Percentiles rank a stretch among this genome's conserved stretches.
These are phyloP conservation scores for Babesia ovis DNA, from an alignment of 169 alveolate genomes.

Conservation along the genomic window DNA sequence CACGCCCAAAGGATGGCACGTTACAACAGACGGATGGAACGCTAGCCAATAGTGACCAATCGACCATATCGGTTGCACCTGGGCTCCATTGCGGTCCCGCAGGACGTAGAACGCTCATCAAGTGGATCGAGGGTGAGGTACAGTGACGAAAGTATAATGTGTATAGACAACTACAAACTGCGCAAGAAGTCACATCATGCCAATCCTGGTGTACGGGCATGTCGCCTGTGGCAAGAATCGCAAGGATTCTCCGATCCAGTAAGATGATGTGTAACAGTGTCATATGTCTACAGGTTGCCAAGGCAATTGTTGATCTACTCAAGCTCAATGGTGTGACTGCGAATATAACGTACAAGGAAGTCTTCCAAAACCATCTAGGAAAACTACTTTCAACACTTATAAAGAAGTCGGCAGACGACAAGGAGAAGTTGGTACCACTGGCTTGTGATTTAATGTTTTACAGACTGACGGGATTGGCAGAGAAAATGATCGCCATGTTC, in stretches of 20 bases:
- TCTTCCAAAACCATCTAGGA: conserved; percentile 69
- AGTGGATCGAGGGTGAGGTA: conserved; percentile 77
- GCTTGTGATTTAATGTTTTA: neutral
- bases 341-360: conserved; percentile 70
- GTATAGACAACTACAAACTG: conserved; percentile 72
- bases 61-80: conserved; percentile 38
- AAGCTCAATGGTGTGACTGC: conserved; percentile 74
- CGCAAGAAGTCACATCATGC: conserved; percentile 69
- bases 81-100: conserved; percentile 84
- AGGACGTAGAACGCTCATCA: conserved; percentile 74
- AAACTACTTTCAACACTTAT: conserved; percentile 70
- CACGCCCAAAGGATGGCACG: conserved; percentile 1
- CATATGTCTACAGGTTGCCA: conserved; percentile 40
- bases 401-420: conserved; percentile 53
- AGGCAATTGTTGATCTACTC: conserved; percentile 75
- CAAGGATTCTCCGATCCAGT: conserved; percentile 77
- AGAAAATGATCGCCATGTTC: conserved; percentile 75
- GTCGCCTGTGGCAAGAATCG: conserved; percentile 78
- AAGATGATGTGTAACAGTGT: neutral
- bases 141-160: neutral
- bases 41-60: conserved; percentile 1
- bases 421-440: conserved; percentile 28
- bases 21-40: neutral
- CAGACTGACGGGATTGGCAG: conserved; percentile 65
- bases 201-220: conserved; percentile 76